Evolutionary conservation across 179 eudicot genomes (phyloP).

Genomic region (Carnegiea gigantea): DNA sequence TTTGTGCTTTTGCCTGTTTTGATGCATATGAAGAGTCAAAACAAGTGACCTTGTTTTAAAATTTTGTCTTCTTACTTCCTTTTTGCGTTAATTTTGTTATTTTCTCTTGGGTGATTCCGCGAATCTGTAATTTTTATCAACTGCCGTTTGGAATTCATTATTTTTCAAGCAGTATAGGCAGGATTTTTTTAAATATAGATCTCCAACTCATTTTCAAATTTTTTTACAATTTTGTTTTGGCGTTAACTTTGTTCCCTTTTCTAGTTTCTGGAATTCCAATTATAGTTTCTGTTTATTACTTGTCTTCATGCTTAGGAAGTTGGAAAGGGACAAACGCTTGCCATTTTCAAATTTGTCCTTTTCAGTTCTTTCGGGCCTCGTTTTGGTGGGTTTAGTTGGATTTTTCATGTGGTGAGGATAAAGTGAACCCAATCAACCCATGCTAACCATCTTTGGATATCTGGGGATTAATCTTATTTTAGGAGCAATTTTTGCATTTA

Average conservation of each 20-base stretch:
- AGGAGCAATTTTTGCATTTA: constrained; percentile 3
- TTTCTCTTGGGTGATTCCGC: neutral
- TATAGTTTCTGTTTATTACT: neutral
- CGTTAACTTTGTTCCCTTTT: neutral
- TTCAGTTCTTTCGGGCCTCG: neutral
- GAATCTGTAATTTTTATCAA: neutral
- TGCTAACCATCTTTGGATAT: neutral
- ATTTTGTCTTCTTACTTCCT: neutral
- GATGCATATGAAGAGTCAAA: neutral
- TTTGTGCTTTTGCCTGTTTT: neutral
- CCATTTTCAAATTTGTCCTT: constrained; percentile 3
- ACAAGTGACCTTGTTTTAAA: neutral
- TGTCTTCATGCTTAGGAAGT: constrained; percentile 1
- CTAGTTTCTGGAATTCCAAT: neutral
- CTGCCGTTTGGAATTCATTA: neutral
- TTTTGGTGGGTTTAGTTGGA: neutral
- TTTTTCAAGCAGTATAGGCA: neutral
- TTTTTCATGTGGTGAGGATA: neutral
- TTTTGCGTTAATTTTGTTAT: constrained; percentile 4
- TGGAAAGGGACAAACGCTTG: constrained; percentile 7
- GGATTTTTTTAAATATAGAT: neutral
- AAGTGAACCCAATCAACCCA: neutral
- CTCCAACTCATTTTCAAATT: neutral
- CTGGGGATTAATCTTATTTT: neutral
- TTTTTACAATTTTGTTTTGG: neutral